A percentile compares a stretch with the other conserved stretches of the same genome.
These are phyloP conservation scores for Fusarium luffae DNA, from an alignment of 2,329 filamentous ascomycete species.

Conservation along the genomic window DNA sequence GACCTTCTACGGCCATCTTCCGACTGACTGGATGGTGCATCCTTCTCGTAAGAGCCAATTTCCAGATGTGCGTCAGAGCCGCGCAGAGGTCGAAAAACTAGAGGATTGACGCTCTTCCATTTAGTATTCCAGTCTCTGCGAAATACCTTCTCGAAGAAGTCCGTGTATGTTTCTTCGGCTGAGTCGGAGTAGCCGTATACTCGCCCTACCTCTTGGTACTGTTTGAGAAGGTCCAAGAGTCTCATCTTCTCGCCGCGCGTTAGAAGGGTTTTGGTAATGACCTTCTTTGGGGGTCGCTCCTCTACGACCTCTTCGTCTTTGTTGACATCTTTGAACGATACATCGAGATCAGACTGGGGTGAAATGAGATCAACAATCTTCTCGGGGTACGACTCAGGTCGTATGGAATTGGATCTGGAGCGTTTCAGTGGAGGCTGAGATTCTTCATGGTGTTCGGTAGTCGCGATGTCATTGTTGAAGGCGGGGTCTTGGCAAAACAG, in stretches of 20 bases:
- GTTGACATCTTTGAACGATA: not conserved
- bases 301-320: not conserved
- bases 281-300: not conserved
- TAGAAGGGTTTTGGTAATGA: not conserved
- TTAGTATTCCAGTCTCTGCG: constrained; percentile 1
- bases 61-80: not conserved
- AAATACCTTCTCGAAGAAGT: not conserved
- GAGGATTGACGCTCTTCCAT: not conserved
- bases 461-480: not conserved
- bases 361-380: not conserved
- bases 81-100: not conserved
- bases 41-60: not conserved
- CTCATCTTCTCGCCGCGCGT: constrained; percentile 11
- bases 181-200: not conserved
- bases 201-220: not conserved
- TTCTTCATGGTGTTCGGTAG: not conserved
- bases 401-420: not conserved
- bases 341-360: not conserved
- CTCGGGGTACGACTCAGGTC: not conserved
- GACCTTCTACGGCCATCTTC: not conserved
- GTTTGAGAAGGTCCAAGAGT: constrained; percentile 3
- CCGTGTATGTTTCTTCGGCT: not conserved
- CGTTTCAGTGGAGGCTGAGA: not conserved
- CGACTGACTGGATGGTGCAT: not conserved
- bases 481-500: rapidly evolving